phyloP scores from a whole-genome alignment of 2,329 filamentous ascomycete genomes.

The Chrysoporthe austroafricana region DNA sequence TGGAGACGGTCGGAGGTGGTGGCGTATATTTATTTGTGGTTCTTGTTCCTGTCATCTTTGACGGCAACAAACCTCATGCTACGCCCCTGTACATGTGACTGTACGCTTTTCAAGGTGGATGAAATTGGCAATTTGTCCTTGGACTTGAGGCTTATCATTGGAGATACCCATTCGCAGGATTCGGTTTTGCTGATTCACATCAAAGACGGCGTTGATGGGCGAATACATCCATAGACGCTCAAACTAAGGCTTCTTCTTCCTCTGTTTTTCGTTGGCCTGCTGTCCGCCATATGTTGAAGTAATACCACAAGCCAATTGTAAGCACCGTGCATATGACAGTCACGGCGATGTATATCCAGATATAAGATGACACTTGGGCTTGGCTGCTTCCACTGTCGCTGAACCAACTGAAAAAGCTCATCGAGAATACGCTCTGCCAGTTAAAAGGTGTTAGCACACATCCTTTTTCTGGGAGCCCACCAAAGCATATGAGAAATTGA shows the following conservation, averaged over 20 bases:
- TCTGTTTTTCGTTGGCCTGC: background rate
- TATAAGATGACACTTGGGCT: constrained; percentile 29
- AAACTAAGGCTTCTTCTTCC: background rate
- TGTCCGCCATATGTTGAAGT: constrained; percentile 16
- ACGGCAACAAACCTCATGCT: background rate
- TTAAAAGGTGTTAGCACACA: background rate
- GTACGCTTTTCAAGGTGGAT: background rate
- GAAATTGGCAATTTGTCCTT: background rate
- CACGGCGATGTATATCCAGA: constrained; percentile 32
- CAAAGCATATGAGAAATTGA: background rate
- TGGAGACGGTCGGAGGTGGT: background rate
- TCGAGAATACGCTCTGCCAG: constrained; percentile 33
- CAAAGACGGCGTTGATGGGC: background rate
- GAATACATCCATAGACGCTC: background rate
- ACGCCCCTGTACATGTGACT: background rate
- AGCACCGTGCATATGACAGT: constrained; percentile 11
- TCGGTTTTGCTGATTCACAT: background rate
- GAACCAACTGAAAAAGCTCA: constrained; percentile 35
- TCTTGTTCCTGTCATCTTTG: background rate
- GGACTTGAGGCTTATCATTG: background rate
- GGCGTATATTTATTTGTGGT: background rate
- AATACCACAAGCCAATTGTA: constrained; percentile 20
- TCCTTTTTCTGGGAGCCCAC: background rate
- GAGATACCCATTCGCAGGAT: background rate
- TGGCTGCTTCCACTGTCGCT: constrained; percentile 7